phyloP scores from a whole-genome alignment of 129 eudicot species.

The Escallonia rubra region DNA sequence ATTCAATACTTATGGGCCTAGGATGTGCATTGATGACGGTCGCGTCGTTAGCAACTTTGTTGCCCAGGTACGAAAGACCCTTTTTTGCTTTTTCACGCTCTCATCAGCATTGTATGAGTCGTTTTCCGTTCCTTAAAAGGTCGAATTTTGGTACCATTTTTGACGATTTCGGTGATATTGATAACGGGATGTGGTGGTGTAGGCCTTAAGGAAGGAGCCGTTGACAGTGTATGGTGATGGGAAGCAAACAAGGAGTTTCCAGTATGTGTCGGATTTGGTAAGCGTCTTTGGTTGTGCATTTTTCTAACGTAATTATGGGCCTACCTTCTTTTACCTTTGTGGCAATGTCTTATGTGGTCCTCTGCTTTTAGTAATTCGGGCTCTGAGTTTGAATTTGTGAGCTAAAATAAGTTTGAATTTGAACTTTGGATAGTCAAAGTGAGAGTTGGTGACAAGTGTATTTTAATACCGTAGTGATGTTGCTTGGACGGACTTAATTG shows the following conservation, averaged over 20 bases:
- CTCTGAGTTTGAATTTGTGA: neutral
- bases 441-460: too few relatives aligned
- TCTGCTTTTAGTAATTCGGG: neutral
- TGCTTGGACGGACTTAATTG: too few relatives aligned
- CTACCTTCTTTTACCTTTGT: neutral
- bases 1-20: conserved; percentile 93
- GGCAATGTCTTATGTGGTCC: neutral
- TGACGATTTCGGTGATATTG: neutral
- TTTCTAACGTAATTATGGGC: too few relatives aligned
- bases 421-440: too few relatives aligned
- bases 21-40: conserved; percentile 97
- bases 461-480: too few relatives aligned
- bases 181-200: conserved; percentile 1
- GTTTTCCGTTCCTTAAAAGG: neutral
- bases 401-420: too few relatives aligned
- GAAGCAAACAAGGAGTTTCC: conserved; percentile 95
- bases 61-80: conserved; percentile 68
- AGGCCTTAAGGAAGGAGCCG: conserved; percentile 93
- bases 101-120: neutral
- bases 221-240: conserved; percentile 95
- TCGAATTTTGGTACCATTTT: neutral
- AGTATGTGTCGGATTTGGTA: conserved; percentile 89
- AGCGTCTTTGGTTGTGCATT: conserved; percentile 9
- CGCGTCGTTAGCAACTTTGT: conserved; percentile 98
- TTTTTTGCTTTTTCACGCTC: neutral